Conservation (phyloP, 202 grass and related monocot species). For the Schoenoplectus tabernaemontani region DNA sequence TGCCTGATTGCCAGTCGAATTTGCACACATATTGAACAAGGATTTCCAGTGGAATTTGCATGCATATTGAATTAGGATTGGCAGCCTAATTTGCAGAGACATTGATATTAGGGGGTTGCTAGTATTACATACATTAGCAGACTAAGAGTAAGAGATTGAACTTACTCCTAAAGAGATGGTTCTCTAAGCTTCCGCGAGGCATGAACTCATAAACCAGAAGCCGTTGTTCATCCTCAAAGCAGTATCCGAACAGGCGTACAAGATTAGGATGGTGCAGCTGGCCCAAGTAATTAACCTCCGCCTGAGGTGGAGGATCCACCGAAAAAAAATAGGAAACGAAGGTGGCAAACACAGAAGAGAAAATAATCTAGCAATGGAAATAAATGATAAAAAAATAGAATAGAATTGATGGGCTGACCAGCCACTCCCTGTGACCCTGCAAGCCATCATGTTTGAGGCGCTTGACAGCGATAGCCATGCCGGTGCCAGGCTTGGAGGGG, state of each 20-base stretch:
- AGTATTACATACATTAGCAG: neutral
- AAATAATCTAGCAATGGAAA: too few relatives aligned
- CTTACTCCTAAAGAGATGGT: conserved; percentile 89
- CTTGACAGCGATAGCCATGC: conserved; percentile 71
- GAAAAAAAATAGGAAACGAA: conserved; percentile 5
- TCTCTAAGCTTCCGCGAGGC: conserved; percentile 83
- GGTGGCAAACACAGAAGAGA: conserved; percentile 2
- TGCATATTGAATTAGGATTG: too few relatives aligned
- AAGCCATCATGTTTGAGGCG: conserved; percentile 64
- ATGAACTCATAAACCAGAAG: conserved; percentile 80
- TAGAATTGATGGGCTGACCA: conserved; percentile 62
- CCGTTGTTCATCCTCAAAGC: conserved; percentile 62
- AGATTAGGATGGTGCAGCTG: conserved; percentile 76
- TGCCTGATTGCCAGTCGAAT: neutral
- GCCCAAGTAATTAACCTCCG: conserved; percentile 79
- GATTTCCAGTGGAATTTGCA: too few relatives aligned
- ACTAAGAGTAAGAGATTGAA: conserved; percentile 18
- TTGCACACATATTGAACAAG: neutral
- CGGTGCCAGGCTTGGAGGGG: conserved; percentile 53
- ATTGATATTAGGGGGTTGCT: too few relatives aligned
- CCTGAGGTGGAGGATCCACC: conserved; percentile 22
- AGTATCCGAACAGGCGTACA: conserved; percentile 68
- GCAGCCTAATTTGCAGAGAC: too few relatives aligned
- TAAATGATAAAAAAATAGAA: too few relatives aligned
- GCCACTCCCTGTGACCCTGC: conserved; percentile 79